phyloP scores from a whole-genome alignment of 331 rosid species.

The Quercus tomentella region DNA sequence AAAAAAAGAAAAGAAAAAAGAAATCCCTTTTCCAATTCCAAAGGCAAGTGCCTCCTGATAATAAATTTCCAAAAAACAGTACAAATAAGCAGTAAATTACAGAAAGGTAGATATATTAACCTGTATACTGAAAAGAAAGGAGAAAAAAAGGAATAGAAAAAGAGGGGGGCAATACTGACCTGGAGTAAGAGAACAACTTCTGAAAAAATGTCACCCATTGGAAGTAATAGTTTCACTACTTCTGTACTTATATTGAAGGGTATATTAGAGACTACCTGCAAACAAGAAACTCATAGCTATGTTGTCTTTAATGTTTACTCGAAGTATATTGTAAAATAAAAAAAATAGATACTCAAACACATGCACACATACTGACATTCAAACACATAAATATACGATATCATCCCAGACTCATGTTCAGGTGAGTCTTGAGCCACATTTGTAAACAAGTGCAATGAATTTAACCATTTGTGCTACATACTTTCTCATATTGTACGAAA shows the following conservation, averaged over 20 bases:
- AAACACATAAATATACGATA: not conserved
- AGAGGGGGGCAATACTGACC: conserved; percentile 34
- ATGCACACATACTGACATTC: not conserved
- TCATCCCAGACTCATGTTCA: not conserved
- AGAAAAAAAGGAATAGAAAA: not conserved
- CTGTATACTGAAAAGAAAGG: conserved; percentile 22
- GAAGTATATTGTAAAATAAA: not conserved
- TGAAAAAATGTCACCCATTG: conserved; percentile 89
- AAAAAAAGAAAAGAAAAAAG: not conserved
- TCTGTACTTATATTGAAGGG: conserved; percentile 86
- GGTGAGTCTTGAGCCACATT: not conserved
- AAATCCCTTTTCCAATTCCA: too few species aligned
- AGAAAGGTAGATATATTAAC: conserved; percentile 31
- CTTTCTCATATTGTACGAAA: not conserved
- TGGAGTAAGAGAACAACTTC: conserved; percentile 81
- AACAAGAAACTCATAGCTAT: not conserved
- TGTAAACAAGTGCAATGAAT: not conserved
- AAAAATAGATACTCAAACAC: not conserved
- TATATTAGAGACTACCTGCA: conserved; percentile 85
- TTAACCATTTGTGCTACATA: not conserved
- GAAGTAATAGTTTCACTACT: conserved; percentile 79
- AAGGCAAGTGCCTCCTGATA: too few species aligned
- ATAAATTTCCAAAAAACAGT: not conserved
- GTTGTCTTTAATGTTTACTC: not conserved
- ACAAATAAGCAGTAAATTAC: not conserved